Evolutionary conservation across 1,284 basidiomycete genomes (phyloP).

Genomic region (Porogramme epimiltina): DNA sequence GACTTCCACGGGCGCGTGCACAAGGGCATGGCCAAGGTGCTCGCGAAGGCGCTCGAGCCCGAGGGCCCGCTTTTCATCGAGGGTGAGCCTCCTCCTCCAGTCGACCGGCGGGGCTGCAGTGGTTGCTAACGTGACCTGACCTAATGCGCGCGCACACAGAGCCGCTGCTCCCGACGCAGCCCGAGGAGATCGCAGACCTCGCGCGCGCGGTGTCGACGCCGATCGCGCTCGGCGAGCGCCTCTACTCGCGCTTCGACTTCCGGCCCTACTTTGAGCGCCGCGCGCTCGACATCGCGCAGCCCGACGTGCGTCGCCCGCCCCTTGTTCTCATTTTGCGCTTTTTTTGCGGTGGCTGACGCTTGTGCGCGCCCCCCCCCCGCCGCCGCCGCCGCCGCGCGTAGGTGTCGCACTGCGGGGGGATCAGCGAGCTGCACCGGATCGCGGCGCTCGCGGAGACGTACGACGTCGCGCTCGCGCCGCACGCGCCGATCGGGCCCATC

Average conservation of each 20-base stretch:
- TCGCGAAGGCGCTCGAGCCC: conserved; percentile 67
- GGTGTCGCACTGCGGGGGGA: conserved; percentile 72
- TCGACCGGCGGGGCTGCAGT: not conserved
- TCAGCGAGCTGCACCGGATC: conserved; percentile 72
- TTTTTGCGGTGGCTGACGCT: no score
- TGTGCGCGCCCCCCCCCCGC: no score
- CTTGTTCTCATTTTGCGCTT: not conserved
- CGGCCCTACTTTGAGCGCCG: conserved; percentile 71
- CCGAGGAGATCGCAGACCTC: conserved; percentile 68
- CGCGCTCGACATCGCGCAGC: conserved; percentile 75
- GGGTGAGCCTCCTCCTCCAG: conserved; percentile 33
- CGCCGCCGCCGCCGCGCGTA: no score
- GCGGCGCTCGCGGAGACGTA: conserved; percentile 72
- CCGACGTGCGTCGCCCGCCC: conserved; percentile 50
- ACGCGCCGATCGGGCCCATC: conserved; percentile 69
- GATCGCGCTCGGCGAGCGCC: conserved; percentile 72
- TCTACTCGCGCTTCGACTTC: conserved; percentile 71
- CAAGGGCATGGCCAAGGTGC: conserved; percentile 79
- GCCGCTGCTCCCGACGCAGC: conserved; percentile 68
- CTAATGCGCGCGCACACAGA: conserved; percentile 40
- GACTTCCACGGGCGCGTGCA: conserved; percentile 71
- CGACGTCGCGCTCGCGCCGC: conserved; percentile 64
- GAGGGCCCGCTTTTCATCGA: conserved; percentile 75
- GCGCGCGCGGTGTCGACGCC: conserved; percentile 64
- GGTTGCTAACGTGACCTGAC: not conserved